Evolutionary conservation across 495 filamentous ascomycete species (phyloP).

Genomic region (Neurospora pannonica): DNA sequence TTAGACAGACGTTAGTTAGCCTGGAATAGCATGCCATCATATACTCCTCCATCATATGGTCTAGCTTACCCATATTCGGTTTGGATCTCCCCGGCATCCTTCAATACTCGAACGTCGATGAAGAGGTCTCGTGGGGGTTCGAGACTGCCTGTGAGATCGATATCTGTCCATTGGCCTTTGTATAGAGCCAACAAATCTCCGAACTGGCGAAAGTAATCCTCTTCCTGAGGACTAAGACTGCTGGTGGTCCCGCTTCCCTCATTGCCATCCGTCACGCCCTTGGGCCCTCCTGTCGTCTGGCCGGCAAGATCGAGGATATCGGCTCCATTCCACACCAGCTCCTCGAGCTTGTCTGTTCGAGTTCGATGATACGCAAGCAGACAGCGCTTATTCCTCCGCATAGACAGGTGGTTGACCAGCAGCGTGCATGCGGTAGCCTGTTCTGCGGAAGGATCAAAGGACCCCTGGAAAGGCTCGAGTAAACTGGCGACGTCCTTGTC

Average conservation of each 20-base stretch:
- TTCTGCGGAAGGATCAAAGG: constrained; percentile 77
- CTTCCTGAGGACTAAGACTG: constrained; percentile 92
- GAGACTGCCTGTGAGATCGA: constrained; percentile 90
- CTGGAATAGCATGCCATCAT: not conserved
- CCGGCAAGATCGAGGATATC: constrained; percentile 55
- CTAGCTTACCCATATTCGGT: constrained; percentile 89
- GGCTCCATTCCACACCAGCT: constrained; percentile 83
- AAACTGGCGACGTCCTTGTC: constrained; percentile 79
- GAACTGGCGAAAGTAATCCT: constrained; percentile 89
- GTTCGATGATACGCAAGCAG: constrained; percentile 90
- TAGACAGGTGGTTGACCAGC: constrained; percentile 86
- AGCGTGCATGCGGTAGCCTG: constrained; percentile 79
- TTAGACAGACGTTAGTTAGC: not conserved
- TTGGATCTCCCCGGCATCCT: constrained; percentile 97
- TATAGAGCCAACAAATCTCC: constrained; percentile 88
- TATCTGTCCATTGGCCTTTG: constrained; percentile 98
- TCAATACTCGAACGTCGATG: constrained; percentile 92
- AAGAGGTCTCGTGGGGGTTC: constrained; percentile 94
- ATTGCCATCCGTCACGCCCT: constrained; percentile 24
- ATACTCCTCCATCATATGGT: not conserved
- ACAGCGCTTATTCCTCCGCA: constrained; percentile 94
- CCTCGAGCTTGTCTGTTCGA: constrained; percentile 82
- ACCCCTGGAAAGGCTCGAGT: constrained; percentile 70
- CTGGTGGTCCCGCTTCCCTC: constrained; percentile 38
- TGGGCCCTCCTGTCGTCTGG: constrained; percentile 24